Conservation (phyloP, 192 early-diverging fungal species). For the Globomyces pollinis-pini region DNA sequence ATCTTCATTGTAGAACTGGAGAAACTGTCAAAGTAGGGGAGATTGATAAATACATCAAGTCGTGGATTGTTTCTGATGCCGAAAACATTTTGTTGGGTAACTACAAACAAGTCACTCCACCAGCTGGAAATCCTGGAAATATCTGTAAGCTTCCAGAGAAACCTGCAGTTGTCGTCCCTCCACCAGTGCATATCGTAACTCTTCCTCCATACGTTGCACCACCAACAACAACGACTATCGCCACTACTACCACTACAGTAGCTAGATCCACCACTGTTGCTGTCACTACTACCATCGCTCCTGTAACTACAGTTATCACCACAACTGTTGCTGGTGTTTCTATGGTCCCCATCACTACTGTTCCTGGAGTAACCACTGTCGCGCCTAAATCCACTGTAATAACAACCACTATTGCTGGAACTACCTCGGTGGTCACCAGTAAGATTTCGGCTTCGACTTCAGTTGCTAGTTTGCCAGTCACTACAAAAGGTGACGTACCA, state of each 20-base stretch:
- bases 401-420: background rate
- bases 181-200: too few species aligned
- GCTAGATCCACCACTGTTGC: background rate
- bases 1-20: background rate
- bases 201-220: too few species aligned
- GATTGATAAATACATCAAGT: background rate
- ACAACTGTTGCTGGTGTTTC: too few species aligned
- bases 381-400: background rate
- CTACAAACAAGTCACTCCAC: slow-evolving; percentile 3
- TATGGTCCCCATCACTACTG: background rate
- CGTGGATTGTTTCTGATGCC: background rate
- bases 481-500: background rate
- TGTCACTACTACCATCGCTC: background rate
- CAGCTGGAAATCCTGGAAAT: background rate
- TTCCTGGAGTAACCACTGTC: background rate
- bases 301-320: background rate
- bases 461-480: background rate
- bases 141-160: slow-evolving; percentile 4
- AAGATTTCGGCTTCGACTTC: background rate
- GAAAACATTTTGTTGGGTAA: background rate
- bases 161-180: background rate
- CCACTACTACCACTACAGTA: slow-evolving; percentile 6
- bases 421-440: background rate
- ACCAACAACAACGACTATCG: background rate
- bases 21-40: background rate